Base-by-base conservation (phyloP, 371 early-diverging fungal species). In the Apophysomyces trapeziformis region DNA sequence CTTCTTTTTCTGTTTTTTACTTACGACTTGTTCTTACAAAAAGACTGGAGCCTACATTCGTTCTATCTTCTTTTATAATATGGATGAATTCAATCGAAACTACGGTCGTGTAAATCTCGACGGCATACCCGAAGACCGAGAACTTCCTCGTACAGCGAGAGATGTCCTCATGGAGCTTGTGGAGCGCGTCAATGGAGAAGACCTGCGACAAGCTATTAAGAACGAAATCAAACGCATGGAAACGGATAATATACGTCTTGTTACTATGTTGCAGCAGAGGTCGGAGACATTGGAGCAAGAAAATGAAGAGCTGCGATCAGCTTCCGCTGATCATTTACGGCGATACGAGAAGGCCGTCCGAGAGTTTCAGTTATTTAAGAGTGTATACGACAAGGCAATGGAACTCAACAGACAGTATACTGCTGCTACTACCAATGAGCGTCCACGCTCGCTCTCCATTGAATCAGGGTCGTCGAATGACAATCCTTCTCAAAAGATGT, bases 321-420 rank as follows among this genome's bases (percentile, higher is more conserved):
- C 46, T 1, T 65, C 68, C 39, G 66, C 66, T 7, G 68, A 39
- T 16, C 66, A 72, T 50, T 77, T 77, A 14, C 61, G 69, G 5
- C 65, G 78, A 36, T 79, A 82, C 44, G 82, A 82, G 58, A 82
- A 82, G 38, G 82, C 82, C 4, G 82, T 82, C 8, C 72, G 82
- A 6, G 82, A 82, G 57, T 77, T 79, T 75, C 82, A 82, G 58
- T 82, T 82, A 41, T 79, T 74, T 36, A 75, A 73, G 43, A 82
- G 74, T 56, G 73, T 75, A 60, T 74, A 74, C 18, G 82, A 82
- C 8, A 66, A 69, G 36, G 64, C 66, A 9, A 21, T 18, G 11
- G 26, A 58, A 58, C 58, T 12, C 18, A 58, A 45, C 21, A 58
- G 45, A 16, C 63, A 47, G 63, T 16, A 73, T 61, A 44, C 71